Conservation (phyloP, 192 early-diverging fungal genomes). For the Phlyctochytrium bullatum region DNA sequence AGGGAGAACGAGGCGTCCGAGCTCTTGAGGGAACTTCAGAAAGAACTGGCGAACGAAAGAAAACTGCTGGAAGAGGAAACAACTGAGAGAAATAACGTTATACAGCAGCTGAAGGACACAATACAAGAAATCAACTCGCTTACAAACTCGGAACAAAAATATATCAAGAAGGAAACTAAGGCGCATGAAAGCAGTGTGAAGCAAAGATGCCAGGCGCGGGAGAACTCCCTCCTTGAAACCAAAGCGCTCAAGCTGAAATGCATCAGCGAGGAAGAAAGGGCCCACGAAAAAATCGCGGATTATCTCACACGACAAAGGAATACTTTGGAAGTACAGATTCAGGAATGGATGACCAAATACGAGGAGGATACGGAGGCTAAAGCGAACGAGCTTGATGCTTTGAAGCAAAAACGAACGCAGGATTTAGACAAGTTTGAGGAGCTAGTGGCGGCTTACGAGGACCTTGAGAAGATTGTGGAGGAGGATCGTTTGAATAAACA, state of each 20-base stretch:
- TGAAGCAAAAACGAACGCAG: constrained; percentile 45
- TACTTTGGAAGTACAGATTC: constrained; percentile 50
- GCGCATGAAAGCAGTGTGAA: constrained; percentile 57
- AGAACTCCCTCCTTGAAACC: constrained; percentile 31
- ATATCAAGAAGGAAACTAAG: constrained; percentile 64
- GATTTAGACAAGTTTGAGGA: constrained; percentile 61
- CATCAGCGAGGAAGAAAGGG: constrained; percentile 47
- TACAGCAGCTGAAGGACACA: constrained; percentile 64
- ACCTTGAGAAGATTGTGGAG: constrained; percentile 55
- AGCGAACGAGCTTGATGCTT: constrained; percentile 45
- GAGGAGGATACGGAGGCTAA: constrained; percentile 64
- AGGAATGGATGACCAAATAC: constrained; percentile 62
- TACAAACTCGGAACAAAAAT: constrained; percentile 58
- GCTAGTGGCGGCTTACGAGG: constrained; percentile 50
- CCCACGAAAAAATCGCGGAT: constrained; percentile 55
- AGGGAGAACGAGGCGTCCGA: constrained; percentile 55
- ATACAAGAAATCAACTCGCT: constrained; percentile 64
- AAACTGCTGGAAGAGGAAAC: constrained; percentile 54
- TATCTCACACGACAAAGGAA: constrained; percentile 49
- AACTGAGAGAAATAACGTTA: constrained; percentile 56
- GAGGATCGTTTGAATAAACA: constrained; percentile 41
- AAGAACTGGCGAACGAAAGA: constrained; percentile 52
- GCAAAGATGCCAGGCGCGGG: constrained; percentile 41
- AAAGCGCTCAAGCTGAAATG: constrained; percentile 34
- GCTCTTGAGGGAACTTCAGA: constrained; percentile 47